Conservation (phyloP, 2,329 filamentous ascomycete genomes). For the Claviceps sp. region DNA sequence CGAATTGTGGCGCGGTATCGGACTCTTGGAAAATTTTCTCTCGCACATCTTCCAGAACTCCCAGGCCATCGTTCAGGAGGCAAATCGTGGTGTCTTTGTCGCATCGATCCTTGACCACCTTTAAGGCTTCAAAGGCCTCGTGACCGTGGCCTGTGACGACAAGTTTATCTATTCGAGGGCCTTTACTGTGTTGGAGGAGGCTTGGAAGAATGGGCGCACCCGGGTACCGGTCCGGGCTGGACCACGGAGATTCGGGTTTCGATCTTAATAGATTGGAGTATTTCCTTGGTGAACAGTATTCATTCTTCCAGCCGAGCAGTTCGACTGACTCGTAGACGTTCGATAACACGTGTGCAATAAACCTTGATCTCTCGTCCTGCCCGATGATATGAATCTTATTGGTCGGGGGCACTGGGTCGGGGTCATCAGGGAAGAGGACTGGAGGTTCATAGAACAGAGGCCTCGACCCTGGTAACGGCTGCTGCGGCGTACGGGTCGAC, state of each 20-base stretch:
- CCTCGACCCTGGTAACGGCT: constrained; percentile 5
- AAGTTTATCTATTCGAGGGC: constrained; percentile 52
- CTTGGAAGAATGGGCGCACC: too few species aligned
- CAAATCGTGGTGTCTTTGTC: constrained; percentile 56
- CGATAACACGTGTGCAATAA: constrained; percentile 27
- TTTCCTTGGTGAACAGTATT: constrained; percentile 11
- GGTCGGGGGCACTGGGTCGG: constrained; percentile 16
- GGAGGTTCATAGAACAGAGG: constrained; percentile 22
- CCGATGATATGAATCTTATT: constrained; percentile 30
- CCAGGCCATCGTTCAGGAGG: constrained; percentile 71
- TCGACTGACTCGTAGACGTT: constrained; percentile 28
- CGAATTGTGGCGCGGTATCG: constrained; percentile 55
- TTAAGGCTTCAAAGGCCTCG: constrained; percentile 41
- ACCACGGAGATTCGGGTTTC: constrained; percentile 10
- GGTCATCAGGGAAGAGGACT: constrained; percentile 20
- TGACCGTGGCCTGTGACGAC: constrained; percentile 50
- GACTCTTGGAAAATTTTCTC: constrained; percentile 55
- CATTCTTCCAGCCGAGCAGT: constrained; percentile 16
- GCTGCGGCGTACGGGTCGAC: constrained; percentile 9
- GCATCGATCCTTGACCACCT: constrained; percentile 51
- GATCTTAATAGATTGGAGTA: constrained; percentile 19
- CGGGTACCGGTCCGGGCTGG: constrained; percentile 2
- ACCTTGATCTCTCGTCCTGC: constrained; percentile 26
- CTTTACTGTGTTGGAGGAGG: constrained; percentile 12
- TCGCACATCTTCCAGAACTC: constrained; percentile 68